phyloP scores from a whole-genome alignment of 768 basidiomycete species.

The Favolaschia claudopus region DNA sequence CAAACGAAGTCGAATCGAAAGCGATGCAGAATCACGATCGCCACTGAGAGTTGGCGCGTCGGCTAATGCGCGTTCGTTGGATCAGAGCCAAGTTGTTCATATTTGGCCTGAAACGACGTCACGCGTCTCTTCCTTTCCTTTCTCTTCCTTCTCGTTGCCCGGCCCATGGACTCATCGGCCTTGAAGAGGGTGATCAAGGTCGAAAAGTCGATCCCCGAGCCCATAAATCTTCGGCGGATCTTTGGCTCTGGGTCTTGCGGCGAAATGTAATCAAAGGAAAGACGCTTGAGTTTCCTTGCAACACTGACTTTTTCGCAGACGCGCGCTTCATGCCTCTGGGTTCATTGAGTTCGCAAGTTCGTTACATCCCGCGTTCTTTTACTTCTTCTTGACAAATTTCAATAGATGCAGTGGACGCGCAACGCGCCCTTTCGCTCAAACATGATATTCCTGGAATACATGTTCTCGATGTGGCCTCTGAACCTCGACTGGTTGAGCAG shows the following conservation, averaged over 20 bases:
- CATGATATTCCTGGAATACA: conserved; percentile 27
- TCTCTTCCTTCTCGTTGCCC: neutral
- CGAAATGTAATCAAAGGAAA: conserved; percentile 13
- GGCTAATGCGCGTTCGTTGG: too few relatives aligned
- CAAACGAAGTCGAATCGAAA: too few relatives aligned
- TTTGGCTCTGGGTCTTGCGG: conserved; percentile 13
- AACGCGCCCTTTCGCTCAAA: conserved; percentile 33
- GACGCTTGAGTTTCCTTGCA: neutral
- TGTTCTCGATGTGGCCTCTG: conserved; percentile 27
- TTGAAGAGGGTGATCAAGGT: conserved; percentile 37
- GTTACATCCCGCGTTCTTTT: conserved; percentile 33
- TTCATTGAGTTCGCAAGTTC: conserved; percentile 25
- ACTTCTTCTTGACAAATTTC: neutral
- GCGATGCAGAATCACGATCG: too few relatives aligned
- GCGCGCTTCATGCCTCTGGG: conserved; percentile 24
- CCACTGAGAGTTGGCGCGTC: too few relatives aligned
- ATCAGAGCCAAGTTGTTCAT: too few relatives aligned
- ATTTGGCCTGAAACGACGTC: too few relatives aligned
- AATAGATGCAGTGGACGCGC: conserved; percentile 26
- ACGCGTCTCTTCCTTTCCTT: neutral
- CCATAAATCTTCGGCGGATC: conserved; percentile 21
- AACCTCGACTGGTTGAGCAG: conserved; percentile 27
- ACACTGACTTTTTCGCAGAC: conserved; percentile 6
- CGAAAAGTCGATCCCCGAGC: conserved; percentile 25
- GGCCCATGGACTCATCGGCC: conserved; percentile 33